Base-by-base conservation (phyloP, 106 monocot genomes). In the Hemerocallis citrina region DNA sequence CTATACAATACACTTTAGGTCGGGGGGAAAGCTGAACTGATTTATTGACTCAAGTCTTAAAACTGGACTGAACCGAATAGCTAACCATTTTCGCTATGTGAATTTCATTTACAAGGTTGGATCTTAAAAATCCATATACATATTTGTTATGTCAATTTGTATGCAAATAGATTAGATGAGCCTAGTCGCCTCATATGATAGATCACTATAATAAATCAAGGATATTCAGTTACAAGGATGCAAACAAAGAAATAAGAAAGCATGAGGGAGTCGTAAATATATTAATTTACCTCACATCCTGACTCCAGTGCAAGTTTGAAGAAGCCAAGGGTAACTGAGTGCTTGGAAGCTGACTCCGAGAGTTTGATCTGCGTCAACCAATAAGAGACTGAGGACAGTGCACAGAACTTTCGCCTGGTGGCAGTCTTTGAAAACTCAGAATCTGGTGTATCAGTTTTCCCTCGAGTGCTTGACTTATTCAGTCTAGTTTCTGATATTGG, bases 201-300 rank as follows among this genome's bases (percentile, higher is more conserved):
- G n/a, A n/a, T n/a, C n/a, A n/a, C n/a, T n/a, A n/a, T n/a, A n/a
- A n/a, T n/a, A n/a, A n/a, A n/a, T n/a, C n/a, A n/a, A n/a, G n/a
- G n/a, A n/a, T n/a, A n/a, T n/a, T n/a, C n/a, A n/a, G n/a, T n/a
- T n/a, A n/a, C 57, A 56, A 5, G 10, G 33, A 33, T 31, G 4
- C 3, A 7, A 34, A n/a, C 6, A 56, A 19, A 3, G 16, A 56
- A 9, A 56, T 7, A 19, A 30, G 17, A 56, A 7, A 52, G n/a
- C 51, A 30, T 32, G 14, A 14, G n/a, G 29, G 32, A 21, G 34
- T 27, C 35, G 19, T 22, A 24, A 19, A 57, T 35, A 9, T 27
- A 62, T n/a, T n/a, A n/a, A n/a, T n/a, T n/a, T 64, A 93, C 93
- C 85, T 89, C 93, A 68, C 85, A 89, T 67, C 79, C 89, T 33